Base-by-base conservation (phyloP, 441 rosid genomes). In the Viola pubescens region DNA sequence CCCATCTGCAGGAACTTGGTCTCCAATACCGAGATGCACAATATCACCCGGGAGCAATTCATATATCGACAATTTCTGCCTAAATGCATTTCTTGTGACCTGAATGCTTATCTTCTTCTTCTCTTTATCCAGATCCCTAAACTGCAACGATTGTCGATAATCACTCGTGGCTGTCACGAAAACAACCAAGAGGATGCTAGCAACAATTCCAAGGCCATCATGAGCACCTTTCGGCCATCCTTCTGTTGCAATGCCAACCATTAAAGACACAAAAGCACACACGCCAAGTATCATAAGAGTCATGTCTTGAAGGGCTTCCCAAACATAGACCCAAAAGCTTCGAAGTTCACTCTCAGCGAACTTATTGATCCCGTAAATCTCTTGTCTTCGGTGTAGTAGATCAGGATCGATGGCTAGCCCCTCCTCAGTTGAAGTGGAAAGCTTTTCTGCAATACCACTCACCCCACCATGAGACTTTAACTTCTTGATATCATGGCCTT, bases 391-490 rank as follows among this genome's bases (percentile, higher is more conserved):
- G 47, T 53, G 66, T 55, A 91, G 65, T 39, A 59, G 57, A 44
- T 66, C 70, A 4, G 64, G 5, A 16, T 79, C 75, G 3, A 69
- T 52, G 14, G 79, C 56, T 26, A 88, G 82, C 52, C 98, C 98
- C 62, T 63, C 58, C 1, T 44, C 34, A 2, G 82, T 75, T 46
- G 82, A 86, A 14, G 96, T 74, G 51, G 73, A 72, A 47, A 91
- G 84, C 79, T 91, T 91, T 48, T 64, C 72, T 2, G 89, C 76
- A 60, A 91, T 72, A 10, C 98, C 96, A 40, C 59, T 68, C 8
- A 82, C 89, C 7, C 89, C 98, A 58, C 88, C 90, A 56, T 91
- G 98, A 64, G 74, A 73, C 56, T 77, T 78, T 50, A 91, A 75
- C 66, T 88, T 91, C 77, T 88, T 86, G 47, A 77, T 67, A 58